These are phyloP conservation scores for Wickerhamomyces chaumierensis DNA, from an alignment of 805 yeast genomes.

Conservation along the genomic window DNA sequence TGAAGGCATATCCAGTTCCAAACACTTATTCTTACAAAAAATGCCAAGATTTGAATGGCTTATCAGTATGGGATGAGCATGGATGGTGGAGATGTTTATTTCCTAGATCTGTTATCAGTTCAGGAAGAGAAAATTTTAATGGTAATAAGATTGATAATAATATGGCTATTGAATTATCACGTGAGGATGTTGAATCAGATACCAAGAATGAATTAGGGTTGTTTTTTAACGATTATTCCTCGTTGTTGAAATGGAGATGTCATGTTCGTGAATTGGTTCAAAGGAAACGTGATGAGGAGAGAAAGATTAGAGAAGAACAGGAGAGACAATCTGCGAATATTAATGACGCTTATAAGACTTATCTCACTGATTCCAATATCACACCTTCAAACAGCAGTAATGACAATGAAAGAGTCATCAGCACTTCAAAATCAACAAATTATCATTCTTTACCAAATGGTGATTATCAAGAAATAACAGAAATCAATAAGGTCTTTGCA, in stretches of 20 bases:
- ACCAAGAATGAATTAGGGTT: conserved; percentile 36
- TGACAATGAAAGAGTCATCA: conserved; percentile 20
- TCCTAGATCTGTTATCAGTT: conserved; percentile 32
- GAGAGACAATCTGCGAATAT: conserved; percentile 3
- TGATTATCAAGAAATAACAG: conserved; percentile 28
- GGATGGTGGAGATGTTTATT: conserved; percentile 91
- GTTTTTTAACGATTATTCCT: conserved; percentile 56
- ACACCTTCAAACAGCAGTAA: not conserved
- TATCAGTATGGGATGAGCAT: conserved; percentile 68
- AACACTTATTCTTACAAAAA: conserved; percentile 43
- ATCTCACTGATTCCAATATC: conserved; percentile 14
- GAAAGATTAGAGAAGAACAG: conserved; percentile 5
- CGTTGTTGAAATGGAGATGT: conserved; percentile 57
- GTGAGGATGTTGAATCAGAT: conserved; percentile 45
- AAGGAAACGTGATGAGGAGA: conserved; percentile 21
- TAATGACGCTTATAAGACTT: conserved; percentile 14
- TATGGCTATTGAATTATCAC: conserved; percentile 27
- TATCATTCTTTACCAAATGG: conserved; percentile 31
- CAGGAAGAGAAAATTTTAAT: too few species aligned
- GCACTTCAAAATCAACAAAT: conserved; percentile 26
- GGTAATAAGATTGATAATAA: too few species aligned
- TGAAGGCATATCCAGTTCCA: conserved; percentile 48
- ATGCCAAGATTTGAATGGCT: conserved; percentile 58
- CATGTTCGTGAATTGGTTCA: conserved; percentile 37
- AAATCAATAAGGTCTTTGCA: conserved; percentile 24